Percentiles rank a stretch among this genome's conserved stretches.
Conservation (phyloP, 2,329 filamentous ascomycete species). For the Colletotrichum noveboracense region DNA sequence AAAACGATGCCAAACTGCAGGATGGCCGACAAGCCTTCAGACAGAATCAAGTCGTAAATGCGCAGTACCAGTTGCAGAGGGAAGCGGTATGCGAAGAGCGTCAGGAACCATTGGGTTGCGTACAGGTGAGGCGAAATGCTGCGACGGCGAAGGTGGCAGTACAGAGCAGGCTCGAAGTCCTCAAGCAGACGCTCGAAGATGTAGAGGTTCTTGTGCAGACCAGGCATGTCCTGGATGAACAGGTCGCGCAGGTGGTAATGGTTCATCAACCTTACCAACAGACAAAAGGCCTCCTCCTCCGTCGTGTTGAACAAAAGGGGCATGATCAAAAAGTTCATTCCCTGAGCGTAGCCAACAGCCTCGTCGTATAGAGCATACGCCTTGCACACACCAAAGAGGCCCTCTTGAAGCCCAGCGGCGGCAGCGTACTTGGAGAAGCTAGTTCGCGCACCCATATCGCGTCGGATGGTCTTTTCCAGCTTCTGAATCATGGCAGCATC, state of each 20-base stretch:
- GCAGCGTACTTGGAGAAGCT: conserved; percentile 97
- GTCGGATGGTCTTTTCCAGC: conserved; percentile 89
- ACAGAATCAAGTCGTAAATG: conserved; percentile 94
- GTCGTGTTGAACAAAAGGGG: conserved; percentile 97
- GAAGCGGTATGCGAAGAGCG: conserved; percentile 97
- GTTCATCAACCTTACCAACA: conserved; percentile 94
- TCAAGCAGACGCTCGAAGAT: conserved; percentile 95
- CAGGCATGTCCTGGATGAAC: conserved; percentile 96
- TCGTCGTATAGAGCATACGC: conserved; percentile 97
- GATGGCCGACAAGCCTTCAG: conserved; percentile 91
- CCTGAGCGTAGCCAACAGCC: conserved; percentile 93
- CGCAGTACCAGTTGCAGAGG: conserved; percentile 94
- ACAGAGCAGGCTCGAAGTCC: conserved; percentile 91
- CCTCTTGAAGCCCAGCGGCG: conserved; percentile 89
- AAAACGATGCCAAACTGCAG: conserved; percentile 93
- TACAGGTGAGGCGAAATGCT: conserved; percentile 92
- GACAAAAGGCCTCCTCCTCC: conserved; percentile 93
- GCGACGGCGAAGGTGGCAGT: conserved; percentile 89
- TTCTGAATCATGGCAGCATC: conserved; percentile 76
- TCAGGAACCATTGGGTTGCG: conserved; percentile 98
- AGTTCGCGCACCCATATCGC: conserved; percentile 89
- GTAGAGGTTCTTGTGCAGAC: conserved; percentile 89
- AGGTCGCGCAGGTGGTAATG: conserved; percentile 92
- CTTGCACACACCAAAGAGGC: conserved; percentile 94
- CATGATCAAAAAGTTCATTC: conserved; percentile 99